phyloP scores from a whole-genome alignment of 108 stramenopile genomes.

The Skeletonema tropicum region DNA sequence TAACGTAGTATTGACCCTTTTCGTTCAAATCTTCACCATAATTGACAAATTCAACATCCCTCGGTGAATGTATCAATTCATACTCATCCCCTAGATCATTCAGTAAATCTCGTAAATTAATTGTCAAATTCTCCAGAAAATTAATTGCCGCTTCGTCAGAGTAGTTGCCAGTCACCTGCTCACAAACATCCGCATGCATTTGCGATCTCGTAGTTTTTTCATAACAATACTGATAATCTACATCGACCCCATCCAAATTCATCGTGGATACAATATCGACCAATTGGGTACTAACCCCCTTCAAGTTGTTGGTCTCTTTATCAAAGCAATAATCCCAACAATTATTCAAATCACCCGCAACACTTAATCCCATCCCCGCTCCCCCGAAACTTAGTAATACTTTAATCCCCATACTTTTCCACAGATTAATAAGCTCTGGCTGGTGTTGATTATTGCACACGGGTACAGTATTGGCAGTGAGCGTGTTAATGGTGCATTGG shows the following conservation, averaged over 20 bases:
- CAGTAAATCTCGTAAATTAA: conserved; percentile 44
- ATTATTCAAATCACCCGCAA: conserved; percentile 42
- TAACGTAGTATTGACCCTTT: no score
- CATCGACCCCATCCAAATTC: conserved; percentile 52
- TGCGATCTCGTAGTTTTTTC: background rate
- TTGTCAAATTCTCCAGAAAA: conserved; percentile 40
- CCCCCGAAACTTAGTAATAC: conserved; percentile 58
- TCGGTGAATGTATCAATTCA: conserved; percentile 61
- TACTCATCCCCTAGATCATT: conserved; percentile 26
- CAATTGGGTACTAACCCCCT: conserved; percentile 32
- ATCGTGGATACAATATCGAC: conserved; percentile 36
- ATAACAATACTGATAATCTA: conserved; percentile 65
- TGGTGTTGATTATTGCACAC: conserved; percentile 37
- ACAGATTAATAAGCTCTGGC: conserved; percentile 21
- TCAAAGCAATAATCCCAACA: conserved; percentile 67
- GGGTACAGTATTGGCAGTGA: conserved; percentile 13
- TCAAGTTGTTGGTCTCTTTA: background rate
- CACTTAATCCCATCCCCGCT: conserved; percentile 55
- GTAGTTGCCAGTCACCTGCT: conserved; percentile 12
- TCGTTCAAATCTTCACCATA: no score
- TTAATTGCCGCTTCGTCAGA: conserved; percentile 36
- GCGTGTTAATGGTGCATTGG: conserved; percentile 36
- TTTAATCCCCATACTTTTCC: conserved; percentile 47
- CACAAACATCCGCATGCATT: background rate
- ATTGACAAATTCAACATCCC: conserved; percentile 58